phyloP scores from a whole-genome alignment of 1,139 yeast species.

The Saccharomycopsis hybrid region DNA sequence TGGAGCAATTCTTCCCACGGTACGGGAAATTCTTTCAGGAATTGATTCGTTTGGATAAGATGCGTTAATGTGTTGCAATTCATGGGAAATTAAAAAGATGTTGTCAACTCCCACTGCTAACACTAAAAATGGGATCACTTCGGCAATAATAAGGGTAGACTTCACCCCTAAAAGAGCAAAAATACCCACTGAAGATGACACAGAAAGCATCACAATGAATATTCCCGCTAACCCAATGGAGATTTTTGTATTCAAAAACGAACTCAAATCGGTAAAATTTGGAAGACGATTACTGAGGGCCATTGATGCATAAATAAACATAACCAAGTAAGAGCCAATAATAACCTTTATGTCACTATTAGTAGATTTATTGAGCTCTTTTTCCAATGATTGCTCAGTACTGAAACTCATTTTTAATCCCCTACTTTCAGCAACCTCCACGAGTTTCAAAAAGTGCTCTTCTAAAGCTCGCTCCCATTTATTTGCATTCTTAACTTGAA shows the following conservation, averaged over 20 bases:
- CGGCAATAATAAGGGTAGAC: conserved; percentile 89
- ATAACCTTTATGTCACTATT: conserved; percentile 74
- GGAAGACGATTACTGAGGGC: conserved; percentile 62
- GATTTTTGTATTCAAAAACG: conserved; percentile 58
- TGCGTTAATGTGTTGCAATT: conserved; percentile 50
- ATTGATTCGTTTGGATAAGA: conserved; percentile 39
- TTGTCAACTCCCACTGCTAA: conserved; percentile 95
- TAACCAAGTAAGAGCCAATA: conserved; percentile 67
- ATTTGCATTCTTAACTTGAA: conserved; percentile 38
- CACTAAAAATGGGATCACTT: conserved; percentile 91
- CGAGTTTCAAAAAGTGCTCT: conserved; percentile 42
- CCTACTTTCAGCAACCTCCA: conserved; percentile 32
- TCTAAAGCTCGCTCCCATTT: conserved; percentile 66
- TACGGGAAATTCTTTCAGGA: conserved; percentile 50
- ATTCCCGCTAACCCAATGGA: conserved; percentile 79
- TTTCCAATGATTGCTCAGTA: conserved; percentile 76
- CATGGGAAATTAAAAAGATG: conserved; percentile 79
- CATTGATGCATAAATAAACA: conserved; percentile 84
- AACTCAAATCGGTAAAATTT: conserved; percentile 26
- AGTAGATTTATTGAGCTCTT: conserved; percentile 76
- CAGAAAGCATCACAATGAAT: conserved; percentile 70
- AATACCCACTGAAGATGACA: conserved; percentile 75
- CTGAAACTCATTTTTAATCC: conserved; percentile 66
- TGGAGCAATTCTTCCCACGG: conserved; percentile 77
- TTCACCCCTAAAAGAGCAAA: conserved; percentile 69